Evolutionary conservation across 2,329 filamentous ascomycete species (phyloP), one percentile per base, ranked within the genome.

Genomic region (Fusarium nanum): DNA sequence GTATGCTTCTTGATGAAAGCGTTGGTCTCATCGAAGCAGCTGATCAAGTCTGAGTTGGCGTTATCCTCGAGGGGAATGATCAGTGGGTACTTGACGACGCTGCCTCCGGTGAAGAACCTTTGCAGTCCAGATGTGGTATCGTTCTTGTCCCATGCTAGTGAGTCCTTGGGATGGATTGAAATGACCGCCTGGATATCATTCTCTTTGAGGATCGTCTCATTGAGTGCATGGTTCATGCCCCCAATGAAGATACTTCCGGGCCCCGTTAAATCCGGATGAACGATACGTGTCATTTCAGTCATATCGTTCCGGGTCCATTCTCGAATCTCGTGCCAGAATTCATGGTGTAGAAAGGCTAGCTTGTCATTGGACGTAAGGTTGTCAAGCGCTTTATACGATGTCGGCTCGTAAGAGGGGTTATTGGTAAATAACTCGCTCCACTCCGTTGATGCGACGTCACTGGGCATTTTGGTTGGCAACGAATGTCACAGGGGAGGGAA

Each of bases 321-420:
- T n/a, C 34, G 10, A 0, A 37, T 37, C 2, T n/a, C 10, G 6
- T 37, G 10, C 34, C 34, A 37, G 6, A n/a, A 37, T 1, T n/a
- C 10, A 37, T 37, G 34, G 5, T 37, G 34, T 37, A 37, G 18
- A 37, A 37, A 37, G 18, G 10, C 34, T 0, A 37, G 34, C 18
- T n/a, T n/a, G 34, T 37, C 34, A 0, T 37, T n/a, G 0, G 34
- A 37, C 0, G 1, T n/a, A n/a, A 37, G 34, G 0, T 12, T n/a
- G 34, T 37, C 34, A 6, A 37, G 34, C 0, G 34, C 34, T 37
- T 37, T 37, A 12, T 37, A 37, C 10, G 34, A 37, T n/a, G 34
- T 37, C 34, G 34, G 34, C 34, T 37, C 34, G 6, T n/a, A 37
- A n/a, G 34, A 37, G 34, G 34, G 34, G 18, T 37, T n/a, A 12